Evolutionary conservation across 2,329 filamentous ascomycete species (phyloP).

Genomic region (Aspergillus japonicus): DNA sequence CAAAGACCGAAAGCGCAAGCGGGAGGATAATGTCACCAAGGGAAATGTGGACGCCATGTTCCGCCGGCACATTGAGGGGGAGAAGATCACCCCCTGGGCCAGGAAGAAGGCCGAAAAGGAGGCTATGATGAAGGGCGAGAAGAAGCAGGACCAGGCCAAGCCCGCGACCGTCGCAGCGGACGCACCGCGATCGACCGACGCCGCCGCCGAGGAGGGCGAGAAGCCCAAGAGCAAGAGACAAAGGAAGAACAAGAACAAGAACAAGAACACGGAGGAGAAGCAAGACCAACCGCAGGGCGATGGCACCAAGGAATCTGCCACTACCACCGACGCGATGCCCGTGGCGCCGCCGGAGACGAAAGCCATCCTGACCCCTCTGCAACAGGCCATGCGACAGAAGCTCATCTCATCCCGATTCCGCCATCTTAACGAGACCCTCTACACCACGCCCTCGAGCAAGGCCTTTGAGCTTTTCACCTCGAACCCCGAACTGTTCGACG

Average conservation of each 20-base stretch:
- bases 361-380: slow-evolving; percentile 80
- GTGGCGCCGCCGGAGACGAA: slow-evolving; percentile 45
- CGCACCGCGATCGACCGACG: slow-evolving; percentile 15
- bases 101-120: slow-evolving; percentile 38
- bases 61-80: slow-evolving; percentile 74
- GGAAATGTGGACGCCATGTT: slow-evolving; percentile 76
- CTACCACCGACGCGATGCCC: slow-evolving; percentile 22
- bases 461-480: slow-evolving; percentile 79
- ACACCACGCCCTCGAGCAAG: slow-evolving; percentile 82
- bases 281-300: slow-evolving; percentile 17
- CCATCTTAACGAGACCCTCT: slow-evolving; percentile 93
- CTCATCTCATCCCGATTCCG: slow-evolving; percentile 93
- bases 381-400: slow-evolving; percentile 92
- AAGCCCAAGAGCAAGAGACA: slow-evolving; percentile 27
- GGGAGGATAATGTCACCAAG: slow-evolving; percentile 56
- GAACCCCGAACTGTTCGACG: slow-evolving; percentile 88
- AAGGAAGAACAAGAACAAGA: slow-evolving; percentile 36
- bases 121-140: slow-evolving; percentile 32
- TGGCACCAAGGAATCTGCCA: slow-evolving; percentile 11
- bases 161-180: slow-evolving; percentile 4
- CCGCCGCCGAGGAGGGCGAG: slow-evolving; percentile 21
- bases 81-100: slow-evolving; percentile 38
- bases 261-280: slow-evolving; percentile 25
- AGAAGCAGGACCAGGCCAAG: slow-evolving; percentile 29
- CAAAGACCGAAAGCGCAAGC: slow-evolving; percentile 54